Evolutionary conservation across 2,329 filamentous ascomycete species (phyloP), one percentile per base, ranked within the genome.

Genomic region (Drechslerella dactyloides): DNA sequence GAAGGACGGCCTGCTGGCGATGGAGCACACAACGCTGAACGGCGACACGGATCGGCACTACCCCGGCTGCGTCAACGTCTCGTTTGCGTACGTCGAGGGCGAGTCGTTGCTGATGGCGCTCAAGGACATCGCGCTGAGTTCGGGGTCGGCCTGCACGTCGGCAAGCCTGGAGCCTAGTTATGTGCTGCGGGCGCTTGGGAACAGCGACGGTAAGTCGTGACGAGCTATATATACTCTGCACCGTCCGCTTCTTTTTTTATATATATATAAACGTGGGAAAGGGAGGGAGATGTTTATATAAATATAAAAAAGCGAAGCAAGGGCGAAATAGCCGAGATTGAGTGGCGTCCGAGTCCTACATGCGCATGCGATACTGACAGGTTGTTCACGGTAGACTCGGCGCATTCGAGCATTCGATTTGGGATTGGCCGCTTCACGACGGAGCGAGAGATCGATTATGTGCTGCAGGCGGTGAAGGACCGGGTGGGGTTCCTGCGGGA

Each of bases 341-440:
- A 5, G 13, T 44, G 40, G 40, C 40, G 40, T 44, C 17, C 5
- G 17, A 5, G 11, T 15, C 15, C 13, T 15, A 5, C 11, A 44
- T 44, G 40, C 40, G 40, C 13, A 15, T 15, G 11, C 33, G 23
- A 27, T 46, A 23, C 23, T 62, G 17, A 54, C 37, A 21, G 2
- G 35, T 44, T 52, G 19, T 10, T 60, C 10, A 48, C 15, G 27
- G 27, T 57, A 73, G 94, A 99, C 82, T 97, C 90, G 76, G 94
- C 94, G 7, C 94, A 99, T 82, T 96, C 91, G 81, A 96, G 92
- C 83, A 99, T 99, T 77, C 87, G 94, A 64, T 99, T 99, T 76
- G 94, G 94, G 53, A 97, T 99, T 78, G 94, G 94, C 30, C 89
- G 94, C 6, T 99, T 97, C 82, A 99, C 94, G 1, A 96, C 94